A percentile compares a stretch with the other conserved stretches of the same genome.
Conservation (phyloP, 768 basidiomycete genomes). For the Sutorius australiensis region DNA sequence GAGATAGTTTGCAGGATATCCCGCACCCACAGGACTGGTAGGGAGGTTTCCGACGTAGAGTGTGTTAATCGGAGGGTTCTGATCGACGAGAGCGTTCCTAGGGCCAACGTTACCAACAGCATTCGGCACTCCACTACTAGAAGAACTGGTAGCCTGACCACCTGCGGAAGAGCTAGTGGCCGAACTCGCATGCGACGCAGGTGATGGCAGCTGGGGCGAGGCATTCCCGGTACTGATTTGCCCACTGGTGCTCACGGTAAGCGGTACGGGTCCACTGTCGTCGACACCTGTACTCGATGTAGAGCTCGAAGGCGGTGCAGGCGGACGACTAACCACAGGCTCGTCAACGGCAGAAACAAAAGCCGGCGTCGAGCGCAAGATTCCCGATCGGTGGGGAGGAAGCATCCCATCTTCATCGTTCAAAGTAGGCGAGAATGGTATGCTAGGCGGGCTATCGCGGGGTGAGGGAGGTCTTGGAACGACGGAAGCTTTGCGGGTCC, state of each 20-base stretch:
- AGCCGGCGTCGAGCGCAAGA: constrained; percentile 25
- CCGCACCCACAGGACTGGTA: constrained; percentile 65
- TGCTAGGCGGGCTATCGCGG: constrained; percentile 23
- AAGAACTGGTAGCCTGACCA: constrained; percentile 30
- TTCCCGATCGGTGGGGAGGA: constrained; percentile 28
- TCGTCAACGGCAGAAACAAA: constrained; percentile 26
- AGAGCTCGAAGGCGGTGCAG: constrained; percentile 36
- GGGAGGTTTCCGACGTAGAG: constrained; percentile 99
- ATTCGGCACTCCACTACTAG: constrained; percentile 26
- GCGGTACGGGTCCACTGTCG: constrained; percentile 22
- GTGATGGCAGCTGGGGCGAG: constrained; percentile 76
- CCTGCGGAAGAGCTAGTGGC: constrained; percentile 36
- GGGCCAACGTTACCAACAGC: constrained; percentile 24
- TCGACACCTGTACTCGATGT: constrained; percentile 46
- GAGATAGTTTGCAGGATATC: constrained; percentile 74
- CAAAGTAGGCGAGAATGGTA: constrained; percentile 21
- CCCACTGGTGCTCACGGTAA: constrained; percentile 48
- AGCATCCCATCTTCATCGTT: constrained; percentile 34
- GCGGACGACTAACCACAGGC: constrained; percentile 25
- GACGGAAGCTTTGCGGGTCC: constrained; percentile 21
- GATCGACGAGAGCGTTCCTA: constrained; percentile 57
- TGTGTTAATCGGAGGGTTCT: constrained; percentile 98
- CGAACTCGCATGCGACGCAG: constrained; percentile 61
- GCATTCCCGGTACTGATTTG: constrained; percentile 32
- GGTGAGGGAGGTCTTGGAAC: constrained; percentile 28